Base-by-base conservation (phyloP, 345 rosid species). In the Boechera stricta region DNA sequence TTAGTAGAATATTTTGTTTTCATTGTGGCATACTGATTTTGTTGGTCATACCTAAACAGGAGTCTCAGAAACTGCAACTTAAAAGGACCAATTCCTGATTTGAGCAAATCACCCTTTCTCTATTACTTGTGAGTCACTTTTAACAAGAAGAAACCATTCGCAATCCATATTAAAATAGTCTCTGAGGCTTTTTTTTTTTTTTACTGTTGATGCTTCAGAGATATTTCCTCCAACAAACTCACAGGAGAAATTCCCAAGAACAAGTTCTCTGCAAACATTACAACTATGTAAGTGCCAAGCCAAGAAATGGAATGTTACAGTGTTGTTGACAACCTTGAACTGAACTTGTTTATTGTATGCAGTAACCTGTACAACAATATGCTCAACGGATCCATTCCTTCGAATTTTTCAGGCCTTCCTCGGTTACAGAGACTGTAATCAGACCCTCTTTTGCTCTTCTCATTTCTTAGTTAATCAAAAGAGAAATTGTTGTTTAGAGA, bases 21-120 rank as follows among this genome's bases (percentile, higher is more conserved):
- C 29, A 29, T 3, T 33, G n/a, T 33, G 1, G 29, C 8, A 2
- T 70, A 64, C 65, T 70, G 16, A 68, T 63, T 49, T 54, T 72
- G n/a, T 61, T 13, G 29, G 21, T 49, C 49, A 54, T 9, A 2
- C 67, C 41, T 66, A 38, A 66, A 78, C 80, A 87, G 87, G 76
- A 84, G 86, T 82, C 91, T 87, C 28, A 82, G 87, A 64, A 84
- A 87, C 72, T 85, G 91, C 80, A 81, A 56, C 68, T 59, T 87
- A 77, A 28, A 59, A 73, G 91, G 91, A 77, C 38, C 79, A 36
- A 61, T 85, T 60, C 91, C 87, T 45, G 91, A 87, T 79, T 33
- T 87, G 36, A 87, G 89, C 76, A 59, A 67, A 10, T 18, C 77
- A 52, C 67, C 57, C 29, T 8, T 61, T 39, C 82, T 87, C 24